These are phyloP conservation scores for Tricholoma matsutake DNA, from an alignment of 768 basidiomycete genomes.

Conservation along the genomic window DNA sequence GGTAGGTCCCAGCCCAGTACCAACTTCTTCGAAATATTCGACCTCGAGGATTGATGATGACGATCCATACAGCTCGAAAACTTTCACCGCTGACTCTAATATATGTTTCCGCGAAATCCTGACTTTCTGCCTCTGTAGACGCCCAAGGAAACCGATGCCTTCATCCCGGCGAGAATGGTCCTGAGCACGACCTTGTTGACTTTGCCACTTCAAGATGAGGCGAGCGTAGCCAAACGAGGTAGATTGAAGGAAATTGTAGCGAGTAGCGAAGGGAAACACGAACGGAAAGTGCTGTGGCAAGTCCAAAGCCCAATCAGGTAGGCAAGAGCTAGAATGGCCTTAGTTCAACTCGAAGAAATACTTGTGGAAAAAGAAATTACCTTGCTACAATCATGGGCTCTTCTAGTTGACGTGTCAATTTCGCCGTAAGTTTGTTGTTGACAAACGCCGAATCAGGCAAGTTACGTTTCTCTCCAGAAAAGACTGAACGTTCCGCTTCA, in stretches of 20 bases:
- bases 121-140: conserved; percentile 93
- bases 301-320: conserved; percentile 97
- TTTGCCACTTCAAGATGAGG: conserved; percentile 92
- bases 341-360: conserved; percentile 4
- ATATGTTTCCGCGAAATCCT: conserved; percentile 94
- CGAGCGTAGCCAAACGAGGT: conserved; percentile 98
- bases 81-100: conserved; percentile 93
- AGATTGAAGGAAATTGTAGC: conserved; percentile 95
- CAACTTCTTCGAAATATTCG: conserved; percentile 98
- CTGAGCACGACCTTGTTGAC: conserved; percentile 76
- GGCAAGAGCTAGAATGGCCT: conserved; percentile 64
- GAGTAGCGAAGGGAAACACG: conserved; percentile 97
- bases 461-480: conserved; percentile 49
- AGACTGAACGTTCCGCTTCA: conserved; percentile 59
- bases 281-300: conserved; percentile 97
- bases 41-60: conserved; percentile 94
- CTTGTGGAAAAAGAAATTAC: conserved; percentile 39
- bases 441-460: conserved; percentile 85
- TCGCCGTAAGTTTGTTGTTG: conserved; percentile 97
- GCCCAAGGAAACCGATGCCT: conserved; percentile 87
- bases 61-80: conserved; percentile 94
- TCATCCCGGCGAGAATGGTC: conserved; percentile 84
- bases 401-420: conserved; percentile 94
- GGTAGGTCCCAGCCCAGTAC: conserved; percentile 95
- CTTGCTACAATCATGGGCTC: conserved; percentile 99